These are phyloP conservation scores for Saturnispora serradocipensis DNA, from an alignment of 805 yeast species.

Conservation along the genomic window DNA sequence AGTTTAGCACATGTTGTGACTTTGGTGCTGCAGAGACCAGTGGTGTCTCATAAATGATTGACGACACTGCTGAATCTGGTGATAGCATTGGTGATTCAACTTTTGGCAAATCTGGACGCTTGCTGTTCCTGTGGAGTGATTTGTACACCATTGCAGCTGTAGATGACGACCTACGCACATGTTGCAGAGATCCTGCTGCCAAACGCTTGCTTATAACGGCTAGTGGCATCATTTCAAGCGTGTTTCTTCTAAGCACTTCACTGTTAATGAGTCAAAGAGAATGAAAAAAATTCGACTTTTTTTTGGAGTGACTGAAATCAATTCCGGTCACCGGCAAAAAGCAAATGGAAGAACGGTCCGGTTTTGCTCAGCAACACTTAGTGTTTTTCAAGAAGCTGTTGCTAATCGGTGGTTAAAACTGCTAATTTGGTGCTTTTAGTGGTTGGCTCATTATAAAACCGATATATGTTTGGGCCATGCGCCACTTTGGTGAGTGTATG, in stretches of 20 bases:
- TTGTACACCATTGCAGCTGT: constrained; percentile 94
- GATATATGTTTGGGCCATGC: no score
- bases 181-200: neutral
- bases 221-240: neutral
- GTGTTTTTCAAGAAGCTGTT: no score
- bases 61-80: constrained; percentile 93
- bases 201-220: constrained; percentile 2
- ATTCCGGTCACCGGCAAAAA: neutral
- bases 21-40: constrained; percentile 49
- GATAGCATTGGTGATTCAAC: constrained; percentile 92
- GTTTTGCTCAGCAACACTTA: neutral
- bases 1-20: constrained; percentile 86
- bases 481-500: no score
- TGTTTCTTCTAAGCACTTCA: neutral
- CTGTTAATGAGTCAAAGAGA: neutral
- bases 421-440: no score
- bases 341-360: neutral
- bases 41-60: constrained; percentile 90
- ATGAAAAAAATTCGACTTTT: neutral
- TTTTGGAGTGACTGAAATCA: neutral
- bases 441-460: no score
- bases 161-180: constrained; percentile 40
- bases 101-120: constrained; percentile 86
- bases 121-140: constrained; percentile 75
- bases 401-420: no score